A percentile compares a stretch with the other conserved stretches of the same genome.
phyloP scores from a whole-genome alignment of 2,329 filamentous ascomycete species.

The Apiospora koreana region DNA sequence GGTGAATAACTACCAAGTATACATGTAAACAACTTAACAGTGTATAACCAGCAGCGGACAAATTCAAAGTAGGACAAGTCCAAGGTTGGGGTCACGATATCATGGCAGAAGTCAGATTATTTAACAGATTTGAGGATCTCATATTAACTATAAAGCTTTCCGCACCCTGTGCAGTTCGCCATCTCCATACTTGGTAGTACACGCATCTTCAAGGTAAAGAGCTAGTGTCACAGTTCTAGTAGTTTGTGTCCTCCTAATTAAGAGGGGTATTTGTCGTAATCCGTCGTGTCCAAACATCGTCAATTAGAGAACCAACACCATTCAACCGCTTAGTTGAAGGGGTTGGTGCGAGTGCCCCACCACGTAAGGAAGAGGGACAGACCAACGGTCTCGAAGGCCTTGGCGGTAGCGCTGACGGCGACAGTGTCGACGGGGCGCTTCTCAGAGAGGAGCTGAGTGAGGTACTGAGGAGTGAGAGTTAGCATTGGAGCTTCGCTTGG shows the following conservation, averaged over 20 bases:
- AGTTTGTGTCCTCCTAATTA: not conserved
- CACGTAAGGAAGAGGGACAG: constrained; percentile 91
- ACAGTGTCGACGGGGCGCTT: constrained; percentile 90
- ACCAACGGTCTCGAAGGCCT: constrained; percentile 90
- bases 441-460: constrained; percentile 85
- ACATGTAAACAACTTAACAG: no score
- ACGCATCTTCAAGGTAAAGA: not conserved
- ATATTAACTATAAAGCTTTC: not conserved
- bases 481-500: not conserved
- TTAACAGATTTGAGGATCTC: not conserved
- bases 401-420: constrained; percentile 79
- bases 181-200: not conserved
- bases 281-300: constrained; percentile 10
- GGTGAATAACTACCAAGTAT: no score
- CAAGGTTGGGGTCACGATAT: not conserved
- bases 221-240: not conserved
- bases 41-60: no score
- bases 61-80: no score
- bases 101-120: not conserved
- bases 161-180: not conserved
- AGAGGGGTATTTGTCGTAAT: not conserved
- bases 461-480: constrained; percentile 58
- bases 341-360: constrained; percentile 96
- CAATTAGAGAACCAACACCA: not conserved
- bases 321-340: constrained; percentile 69